These are phyloP conservation scores for Salisapilia sapeloensis DNA, from an alignment of 352 stramenopile species.

Conservation along the genomic window DNA sequence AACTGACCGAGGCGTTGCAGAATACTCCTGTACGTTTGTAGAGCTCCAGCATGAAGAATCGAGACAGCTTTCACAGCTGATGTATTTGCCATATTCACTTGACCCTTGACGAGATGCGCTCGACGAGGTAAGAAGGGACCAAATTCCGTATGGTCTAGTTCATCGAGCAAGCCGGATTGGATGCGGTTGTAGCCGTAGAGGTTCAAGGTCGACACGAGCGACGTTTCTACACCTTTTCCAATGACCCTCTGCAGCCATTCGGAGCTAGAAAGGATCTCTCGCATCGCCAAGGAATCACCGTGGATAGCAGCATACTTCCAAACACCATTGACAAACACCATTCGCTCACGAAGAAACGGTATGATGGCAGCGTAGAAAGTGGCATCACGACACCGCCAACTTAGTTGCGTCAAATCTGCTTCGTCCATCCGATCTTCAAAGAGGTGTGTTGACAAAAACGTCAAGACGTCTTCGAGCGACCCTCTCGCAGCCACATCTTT, in stretches of 20 bases:
- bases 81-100: conserved; percentile 3
- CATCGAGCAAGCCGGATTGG: conserved; percentile 4
- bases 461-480: conserved; percentile 19
- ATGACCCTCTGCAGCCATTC: conserved; percentile 6
- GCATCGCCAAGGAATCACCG: conserved; percentile 15
- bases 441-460: conserved; percentile 11
- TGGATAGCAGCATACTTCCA: conserved; percentile 38
- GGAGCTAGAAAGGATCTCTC: conserved; percentile 10
- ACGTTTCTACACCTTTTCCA: conserved; percentile 13
- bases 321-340: conserved; percentile 15
- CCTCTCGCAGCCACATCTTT: conserved; percentile 25
- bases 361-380: conserved; percentile 16
- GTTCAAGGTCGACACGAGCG: conserved; percentile 5
- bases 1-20: conserved; percentile 12
- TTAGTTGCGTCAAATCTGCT: conserved; percentile 15
- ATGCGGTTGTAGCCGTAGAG: conserved; percentile 16
- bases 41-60: neutral
- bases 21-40: conserved; percentile 3
- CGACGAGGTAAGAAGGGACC: conserved; percentile 21
- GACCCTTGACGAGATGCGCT: conserved; percentile 14
- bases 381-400: conserved; percentile 22
- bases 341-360: conserved; percentile 13
- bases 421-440: conserved; percentile 9
- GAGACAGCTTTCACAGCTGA: no score
- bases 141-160: conserved; percentile 29